Conservation (phyloP, 169 alveolate species). For the Ichthyophthirius multifiliis region DNA sequence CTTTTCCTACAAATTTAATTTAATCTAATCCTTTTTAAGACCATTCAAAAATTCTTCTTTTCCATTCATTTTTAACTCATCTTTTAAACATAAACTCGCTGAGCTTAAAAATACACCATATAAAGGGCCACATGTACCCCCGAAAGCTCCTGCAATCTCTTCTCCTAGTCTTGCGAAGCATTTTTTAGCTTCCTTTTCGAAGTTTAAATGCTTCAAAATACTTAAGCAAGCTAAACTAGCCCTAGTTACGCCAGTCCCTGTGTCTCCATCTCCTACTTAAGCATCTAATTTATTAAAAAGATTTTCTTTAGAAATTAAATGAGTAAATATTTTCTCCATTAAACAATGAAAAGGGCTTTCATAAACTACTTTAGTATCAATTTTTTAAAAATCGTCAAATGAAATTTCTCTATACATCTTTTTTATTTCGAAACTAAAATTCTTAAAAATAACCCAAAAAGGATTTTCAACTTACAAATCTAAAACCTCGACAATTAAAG, state of each 20-base stretch:
- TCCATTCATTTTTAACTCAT: slow-evolving; percentile 30
- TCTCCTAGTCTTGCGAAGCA: slow-evolving; percentile 37
- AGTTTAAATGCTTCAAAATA: slow-evolving; percentile 28
- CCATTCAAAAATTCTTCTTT: slow-evolving; percentile 17
- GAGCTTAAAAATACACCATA: slow-evolving; percentile 40
- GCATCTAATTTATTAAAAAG: slow-evolving; percentile 44
- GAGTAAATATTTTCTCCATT: slow-evolving; percentile 29
- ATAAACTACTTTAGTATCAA: neutral
- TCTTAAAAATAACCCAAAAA: slow-evolving; percentile 14
- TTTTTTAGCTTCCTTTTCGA: slow-evolving; percentile 24
- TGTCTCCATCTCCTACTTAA: slow-evolving; percentile 60
- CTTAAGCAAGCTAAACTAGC: slow-evolving; percentile 16
- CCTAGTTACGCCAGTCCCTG: slow-evolving; percentile 45
- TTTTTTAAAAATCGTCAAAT: neutral
- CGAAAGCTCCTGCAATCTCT: slow-evolving; percentile 42
- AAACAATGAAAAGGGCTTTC: neutral
- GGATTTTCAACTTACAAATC: slow-evolving; percentile 16
- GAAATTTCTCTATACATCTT: neutral
- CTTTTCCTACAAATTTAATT: slow-evolving; percentile 46
- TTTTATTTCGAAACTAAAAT: neutral
- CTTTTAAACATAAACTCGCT: slow-evolving; percentile 33
- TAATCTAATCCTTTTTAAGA: slow-evolving; percentile 29
- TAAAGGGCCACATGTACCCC: slow-evolving; percentile 60
- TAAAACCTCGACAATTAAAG: slow-evolving; percentile 31
- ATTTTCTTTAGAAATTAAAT: slow-evolving; percentile 29